Evolutionary conservation across 2,329 filamentous ascomycete species (phyloP).

Genomic region (Pseudovirgaria hyperparasitica): DNA sequence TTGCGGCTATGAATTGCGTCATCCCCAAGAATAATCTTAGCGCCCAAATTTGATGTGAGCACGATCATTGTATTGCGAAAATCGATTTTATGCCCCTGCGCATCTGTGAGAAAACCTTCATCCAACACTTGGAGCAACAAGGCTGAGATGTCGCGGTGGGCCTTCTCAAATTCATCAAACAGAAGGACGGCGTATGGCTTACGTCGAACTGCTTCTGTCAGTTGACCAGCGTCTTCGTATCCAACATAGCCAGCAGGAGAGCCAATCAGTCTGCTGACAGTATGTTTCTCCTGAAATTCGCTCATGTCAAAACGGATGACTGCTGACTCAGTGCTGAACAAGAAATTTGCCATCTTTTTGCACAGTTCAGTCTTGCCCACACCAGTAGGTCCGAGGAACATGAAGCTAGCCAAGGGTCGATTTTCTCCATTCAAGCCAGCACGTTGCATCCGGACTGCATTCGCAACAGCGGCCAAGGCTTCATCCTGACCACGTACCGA

Average conservation of each 20-base stretch:
- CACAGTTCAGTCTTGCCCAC: slow-evolving; percentile 96
- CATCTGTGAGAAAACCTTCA: slow-evolving; percentile 89
- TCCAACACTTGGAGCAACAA: slow-evolving; percentile 88
- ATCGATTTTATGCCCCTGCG: slow-evolving; percentile 92
- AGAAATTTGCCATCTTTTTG: slow-evolving; percentile 86
- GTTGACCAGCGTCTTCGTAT: slow-evolving; percentile 90
- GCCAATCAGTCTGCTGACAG: slow-evolving; percentile 83
- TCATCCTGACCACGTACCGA: slow-evolving; percentile 90
- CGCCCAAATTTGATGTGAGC: slow-evolving; percentile 87
- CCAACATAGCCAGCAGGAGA: slow-evolving; percentile 90
- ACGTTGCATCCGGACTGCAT: slow-evolving; percentile 87
- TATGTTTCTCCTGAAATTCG: slow-evolving; percentile 96
- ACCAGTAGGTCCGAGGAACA: slow-evolving; percentile 94
- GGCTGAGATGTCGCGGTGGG: slow-evolving; percentile 86
- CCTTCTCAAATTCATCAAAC: slow-evolving; percentile 97
- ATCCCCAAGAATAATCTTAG: slow-evolving; percentile 74
- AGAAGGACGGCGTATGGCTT: slow-evolving; percentile 92
- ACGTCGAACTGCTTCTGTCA: slow-evolving; percentile 86
- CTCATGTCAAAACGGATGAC: slow-evolving; percentile 96
- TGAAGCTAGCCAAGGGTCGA: slow-evolving; percentile 82
- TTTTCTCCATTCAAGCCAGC: slow-evolving; percentile 88
- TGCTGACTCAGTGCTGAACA: slow-evolving; percentile 84
- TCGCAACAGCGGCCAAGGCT: slow-evolving; percentile 77
- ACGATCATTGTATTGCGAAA: slow-evolving; percentile 96
- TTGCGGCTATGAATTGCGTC: slow-evolving; percentile 47